Base-by-base conservation (phyloP, 345 rosid species). In the Corymbia maculata region DNA sequence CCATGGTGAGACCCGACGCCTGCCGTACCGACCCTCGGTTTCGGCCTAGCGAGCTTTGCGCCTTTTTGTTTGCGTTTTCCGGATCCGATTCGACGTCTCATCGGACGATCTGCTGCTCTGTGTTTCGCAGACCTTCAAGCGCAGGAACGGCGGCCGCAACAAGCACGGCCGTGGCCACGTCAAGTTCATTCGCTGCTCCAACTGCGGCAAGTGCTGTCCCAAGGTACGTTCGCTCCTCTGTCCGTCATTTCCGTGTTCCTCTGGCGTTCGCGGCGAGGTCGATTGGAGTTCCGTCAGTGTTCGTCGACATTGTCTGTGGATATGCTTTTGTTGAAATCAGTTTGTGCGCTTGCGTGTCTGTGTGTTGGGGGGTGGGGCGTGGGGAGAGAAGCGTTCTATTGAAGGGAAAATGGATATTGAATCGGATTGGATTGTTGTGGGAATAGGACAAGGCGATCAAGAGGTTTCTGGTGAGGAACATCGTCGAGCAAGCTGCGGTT, bases 131-230 rank as follows among this genome's bases (percentile, higher is more conserved):
- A 95, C 98, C 5, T 96, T 96, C 95, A 97, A 97, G 95, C 95
- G 98, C 28, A 93, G 98, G 93, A 97, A 96, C 28, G 97, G 97
- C 55, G 99, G 98, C 36, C 94, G 99, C 86, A 96, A 96, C 96
- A 97, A 97, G 98, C 98, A 97, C 88, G 97, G 98, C 89, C 97
- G 98, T n/a, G 99, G 98, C 14, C 99, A 97, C 61, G 97, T 95
- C 89, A 97, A 97, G 85, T 94, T 95, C 88, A 95, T 97, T 49
- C 96, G 98, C 89, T 97, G 99, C 92, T 96, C 99, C 88, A 97
- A 97, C 92, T 96, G 99, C 89, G 99, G 98, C 32, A 97, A 97
- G 51, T 95, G 98, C 92, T 97, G 99, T 90, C 98, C 99, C 2
- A 97, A 97, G 95, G 98, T 95, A 55, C 82, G 21, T 42, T 36